Evolutionary conservation across 108 stramenopile genomes (phyloP).

Genomic region (Parmales sp.): DNA sequence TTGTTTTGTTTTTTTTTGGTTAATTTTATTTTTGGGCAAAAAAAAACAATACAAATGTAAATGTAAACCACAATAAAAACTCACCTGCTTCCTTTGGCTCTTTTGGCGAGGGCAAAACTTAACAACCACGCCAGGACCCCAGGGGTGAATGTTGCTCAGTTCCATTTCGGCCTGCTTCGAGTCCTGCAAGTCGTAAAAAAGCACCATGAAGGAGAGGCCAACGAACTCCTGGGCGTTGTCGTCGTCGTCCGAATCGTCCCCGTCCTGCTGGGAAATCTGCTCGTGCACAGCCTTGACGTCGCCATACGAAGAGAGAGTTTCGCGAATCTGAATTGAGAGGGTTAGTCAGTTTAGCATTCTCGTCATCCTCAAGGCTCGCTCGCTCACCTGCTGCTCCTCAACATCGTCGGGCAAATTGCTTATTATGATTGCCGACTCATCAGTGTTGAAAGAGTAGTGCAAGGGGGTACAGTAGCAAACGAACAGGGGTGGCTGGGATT

Average conservation of each 20-base stretch:
- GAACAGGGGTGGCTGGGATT: slow-evolving; percentile 26
- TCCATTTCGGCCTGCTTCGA: slow-evolving; percentile 72
- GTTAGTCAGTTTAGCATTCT: background rate
- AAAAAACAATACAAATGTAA: too few species aligned
- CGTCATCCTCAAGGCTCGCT: background rate
- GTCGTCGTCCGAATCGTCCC: slow-evolving; percentile 25
- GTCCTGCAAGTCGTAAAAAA: slow-evolving; percentile 78
- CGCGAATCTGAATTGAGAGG: slow-evolving; percentile 28
- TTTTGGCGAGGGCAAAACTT: slow-evolving; percentile 50
- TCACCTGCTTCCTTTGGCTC: slow-evolving; percentile 54
- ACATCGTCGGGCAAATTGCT: slow-evolving; percentile 50
- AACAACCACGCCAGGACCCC: slow-evolving; percentile 53
- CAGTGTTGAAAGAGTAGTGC: slow-evolving; percentile 60
- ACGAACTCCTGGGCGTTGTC: background rate
- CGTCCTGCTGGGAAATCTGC: slow-evolving; percentile 29
- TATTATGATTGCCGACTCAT: slow-evolving; percentile 64
- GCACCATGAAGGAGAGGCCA: slow-evolving; percentile 47
- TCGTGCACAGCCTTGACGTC: slow-evolving; percentile 55
- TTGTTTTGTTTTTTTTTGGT: too few species aligned
- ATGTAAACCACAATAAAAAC: too few species aligned
- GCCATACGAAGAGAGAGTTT: slow-evolving; percentile 35
- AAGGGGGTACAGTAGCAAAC: slow-evolving; percentile 70
- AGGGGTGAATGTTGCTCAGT: slow-evolving; percentile 64
- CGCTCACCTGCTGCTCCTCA: slow-evolving; percentile 43
- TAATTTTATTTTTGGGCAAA: too few species aligned